Percentiles rank a stretch among this genome's conserved stretches.
phyloP scores from a whole-genome alignment of 768 basidiomycete genomes.

The Suillus placidus region DNA sequence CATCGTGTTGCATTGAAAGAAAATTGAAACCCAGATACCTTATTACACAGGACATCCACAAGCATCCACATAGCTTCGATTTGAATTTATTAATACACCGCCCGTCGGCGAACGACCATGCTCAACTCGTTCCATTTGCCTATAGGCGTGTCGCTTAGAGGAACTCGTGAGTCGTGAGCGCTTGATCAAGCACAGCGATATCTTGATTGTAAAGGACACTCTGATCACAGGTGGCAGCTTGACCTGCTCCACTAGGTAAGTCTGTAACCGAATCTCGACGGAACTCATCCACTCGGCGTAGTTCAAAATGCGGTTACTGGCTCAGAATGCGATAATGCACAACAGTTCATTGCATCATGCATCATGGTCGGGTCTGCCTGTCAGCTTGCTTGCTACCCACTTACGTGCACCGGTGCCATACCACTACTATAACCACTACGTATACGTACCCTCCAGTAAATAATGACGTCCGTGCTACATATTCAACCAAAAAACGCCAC shows the following conservation, averaged over 20 bases:
- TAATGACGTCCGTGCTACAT: not conserved
- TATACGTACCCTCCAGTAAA: not conserved
- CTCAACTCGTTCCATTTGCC: not conserved
- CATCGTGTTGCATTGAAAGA: constrained; percentile 2
- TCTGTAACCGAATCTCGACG: not conserved
- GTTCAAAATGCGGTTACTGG: not conserved
- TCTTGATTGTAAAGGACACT: not conserved
- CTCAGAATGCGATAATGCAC: not conserved
- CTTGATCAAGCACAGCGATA: not conserved
- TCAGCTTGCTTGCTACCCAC: not conserved
- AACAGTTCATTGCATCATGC: not conserved
- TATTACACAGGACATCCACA: not conserved
- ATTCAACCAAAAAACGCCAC: not conserved
- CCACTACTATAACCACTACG: not conserved
- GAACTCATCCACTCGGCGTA: not conserved
- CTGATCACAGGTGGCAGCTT: not conserved
- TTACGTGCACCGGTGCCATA: not conserved
- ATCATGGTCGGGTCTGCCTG: not conserved
- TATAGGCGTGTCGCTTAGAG: not conserved
- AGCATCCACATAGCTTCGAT: not conserved
- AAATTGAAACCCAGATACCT: constrained; percentile 29
- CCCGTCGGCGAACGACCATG: not conserved
- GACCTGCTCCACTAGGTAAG: not conserved
- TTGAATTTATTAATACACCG: not conserved
- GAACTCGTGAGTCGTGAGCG: not conserved